Base-by-base conservation (phyloP, 2,329 filamentous ascomycete species). In the Ophiostoma fasciatum region DNA sequence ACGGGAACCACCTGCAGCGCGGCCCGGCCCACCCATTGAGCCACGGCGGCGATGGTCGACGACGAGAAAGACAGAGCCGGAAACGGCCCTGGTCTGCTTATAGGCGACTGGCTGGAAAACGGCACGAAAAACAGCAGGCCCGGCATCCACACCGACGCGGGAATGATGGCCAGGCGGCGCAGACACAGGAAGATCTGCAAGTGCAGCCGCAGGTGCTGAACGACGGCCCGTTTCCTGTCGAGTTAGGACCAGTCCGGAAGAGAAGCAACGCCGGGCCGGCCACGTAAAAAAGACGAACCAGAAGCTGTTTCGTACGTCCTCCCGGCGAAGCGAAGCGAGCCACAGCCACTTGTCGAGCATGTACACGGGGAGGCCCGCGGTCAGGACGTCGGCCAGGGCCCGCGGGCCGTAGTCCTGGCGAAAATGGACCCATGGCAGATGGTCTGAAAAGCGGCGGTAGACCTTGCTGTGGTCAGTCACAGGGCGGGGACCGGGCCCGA, bases 151-250 rank as follows among this genome's bases (percentile, higher is more conserved):
- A 52, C 53, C 11, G 45, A 55, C 11, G 53, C 49, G 0, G 65
- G 52, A 29, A 65, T 52, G 12, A 74, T 50, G 7, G 63, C 63
- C 7, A 68, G 51, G 32, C 66, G 58, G 43, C 74, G 69, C 30
- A 74, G 51, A 17, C 63, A 62, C n/a, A 62, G 54, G 42, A 62
- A 71, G 5, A 71, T 48, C 35, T 70, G 63, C 1, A 74, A 46
- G 42, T 74, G 68, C 8, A 64, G 54, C 26, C 58, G 56, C 4
- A 68, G 30, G 41, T 70, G 54, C 31, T 38, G 19, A 22, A 46
- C n/a, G 38, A 32, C 31, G 21, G 45, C 21, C 35, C 37, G 31
- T 35, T 21, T 33, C 47, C 47, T 40, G 8, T 2, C 12, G 2
- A 12, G 17, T 34, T 20, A 33, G 17, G 14, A 25, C 13, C 7